Percentiles rank a stretch among this genome's conserved stretches.
Conservation (phyloP, 257 asterid genomes). For the Lantana camara region DNA sequence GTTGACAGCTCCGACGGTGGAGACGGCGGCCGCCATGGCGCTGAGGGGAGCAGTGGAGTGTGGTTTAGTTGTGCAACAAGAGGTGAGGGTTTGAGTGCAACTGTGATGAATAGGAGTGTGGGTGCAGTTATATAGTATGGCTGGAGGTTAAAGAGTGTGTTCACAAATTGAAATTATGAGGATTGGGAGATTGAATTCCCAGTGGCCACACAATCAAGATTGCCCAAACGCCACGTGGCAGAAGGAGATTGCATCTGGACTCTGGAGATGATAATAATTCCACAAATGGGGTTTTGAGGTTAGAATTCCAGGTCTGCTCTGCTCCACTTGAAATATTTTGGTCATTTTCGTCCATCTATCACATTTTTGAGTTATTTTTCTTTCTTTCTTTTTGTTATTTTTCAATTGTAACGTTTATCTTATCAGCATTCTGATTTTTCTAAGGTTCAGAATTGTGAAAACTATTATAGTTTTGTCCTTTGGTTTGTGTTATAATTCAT, state of each 20-base stretch:
- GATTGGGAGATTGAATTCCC: conserved; percentile 35
- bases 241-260: background rate
- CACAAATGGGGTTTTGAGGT: conserved; percentile 27
- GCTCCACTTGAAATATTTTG: conserved; percentile 27
- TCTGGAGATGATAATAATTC: conserved; percentile 3
- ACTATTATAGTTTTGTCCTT: conserved; percentile 8
- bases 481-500: no score
- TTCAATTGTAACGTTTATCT: background rate
- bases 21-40: conserved; percentile 67
- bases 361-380: background rate
- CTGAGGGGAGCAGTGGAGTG: background rate
- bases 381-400: background rate
- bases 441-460: conserved; percentile 24
- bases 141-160: conserved; percentile 34
- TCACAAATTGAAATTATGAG: conserved; percentile 29
- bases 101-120: conserved; percentile 2
- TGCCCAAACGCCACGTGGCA: conserved; percentile 54
- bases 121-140: conserved; percentile 26
- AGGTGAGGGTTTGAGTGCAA: background rate
- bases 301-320: conserved; percentile 22
- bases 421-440: background rate
- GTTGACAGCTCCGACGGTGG: conserved; percentile 80
- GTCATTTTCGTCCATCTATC: background rate
- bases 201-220: conserved; percentile 78
- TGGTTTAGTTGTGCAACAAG: background rate